Evolutionary conservation across 192 early-diverging fungal species (phyloP).

Genomic region (Coemansia furcata): DNA sequence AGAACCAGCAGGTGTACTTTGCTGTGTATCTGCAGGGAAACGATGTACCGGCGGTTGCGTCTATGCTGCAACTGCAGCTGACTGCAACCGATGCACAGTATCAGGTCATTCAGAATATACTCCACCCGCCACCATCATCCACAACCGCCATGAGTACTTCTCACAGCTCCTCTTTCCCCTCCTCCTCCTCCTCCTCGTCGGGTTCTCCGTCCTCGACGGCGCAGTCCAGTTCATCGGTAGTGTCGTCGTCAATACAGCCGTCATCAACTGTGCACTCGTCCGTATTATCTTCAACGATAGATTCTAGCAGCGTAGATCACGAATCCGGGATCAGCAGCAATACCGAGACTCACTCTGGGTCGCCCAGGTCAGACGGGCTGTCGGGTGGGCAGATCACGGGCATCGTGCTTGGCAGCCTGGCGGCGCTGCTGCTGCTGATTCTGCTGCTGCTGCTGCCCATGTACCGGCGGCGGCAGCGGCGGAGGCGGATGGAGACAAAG

Average conservation of each 20-base stretch:
- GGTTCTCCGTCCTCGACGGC: not conserved
- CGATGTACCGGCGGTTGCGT: conserved; percentile 24
- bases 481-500: conserved; percentile 24
- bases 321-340: not conserved
- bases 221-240: not conserved
- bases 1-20: conserved; percentile 34
- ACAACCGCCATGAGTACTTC: not conserved
- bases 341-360: not conserved
- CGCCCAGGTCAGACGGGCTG: conserved; percentile 17
- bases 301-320: not conserved
- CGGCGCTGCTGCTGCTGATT: conserved; percentile 29
- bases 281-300: not conserved
- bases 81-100: conserved; percentile 42
- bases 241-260: not conserved
- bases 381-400: conserved; percentile 46
- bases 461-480: conserved; percentile 33
- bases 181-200: not conserved
- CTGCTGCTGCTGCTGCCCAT: conserved; percentile 32
- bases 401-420: conserved; percentile 32
- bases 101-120: conserved; percentile 21
- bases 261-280: not conserved
- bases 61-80: conserved; percentile 40
- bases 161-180: not conserved
- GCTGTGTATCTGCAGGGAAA: conserved; percentile 46
- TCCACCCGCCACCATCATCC: conserved; percentile 14